Conservation (phyloP, 2,329 filamentous ascomycete genomes). For the Aspergillus sp. region DNA sequence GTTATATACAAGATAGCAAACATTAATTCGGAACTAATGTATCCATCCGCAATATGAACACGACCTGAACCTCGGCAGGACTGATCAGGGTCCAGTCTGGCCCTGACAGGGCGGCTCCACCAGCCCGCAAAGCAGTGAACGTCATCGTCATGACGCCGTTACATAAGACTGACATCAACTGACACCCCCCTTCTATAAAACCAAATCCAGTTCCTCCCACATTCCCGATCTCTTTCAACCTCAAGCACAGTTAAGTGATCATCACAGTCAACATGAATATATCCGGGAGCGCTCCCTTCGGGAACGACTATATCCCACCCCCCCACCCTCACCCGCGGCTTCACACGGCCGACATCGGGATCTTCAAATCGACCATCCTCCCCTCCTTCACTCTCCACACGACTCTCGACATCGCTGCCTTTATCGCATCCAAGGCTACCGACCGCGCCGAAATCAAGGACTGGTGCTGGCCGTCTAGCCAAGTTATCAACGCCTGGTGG, state of each 20-base stretch:
- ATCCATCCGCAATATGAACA: background rate
- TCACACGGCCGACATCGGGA: slow-evolving; percentile 46
- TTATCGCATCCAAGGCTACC: slow-evolving; percentile 54
- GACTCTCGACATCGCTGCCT: slow-evolving; percentile 55
- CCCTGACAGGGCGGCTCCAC: background rate
- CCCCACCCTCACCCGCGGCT: background rate
- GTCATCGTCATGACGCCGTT: slow-evolving; percentile 13
- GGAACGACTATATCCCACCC: background rate
- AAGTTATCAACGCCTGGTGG: slow-evolving; percentile 63
- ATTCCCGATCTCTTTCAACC: background rate
- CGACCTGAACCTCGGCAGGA: background rate
- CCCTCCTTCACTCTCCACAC: slow-evolving; percentile 59
- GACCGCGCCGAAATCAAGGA: slow-evolving; percentile 63
- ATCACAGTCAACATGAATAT: slow-evolving; percentile 5
- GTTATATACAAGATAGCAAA: too few species aligned
- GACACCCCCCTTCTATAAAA: background rate
- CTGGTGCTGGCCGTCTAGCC: slow-evolving; percentile 59
- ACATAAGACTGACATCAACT: slow-evolving; percentile 27
- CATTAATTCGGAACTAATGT: too few species aligned
- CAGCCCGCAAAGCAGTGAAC: background rate
- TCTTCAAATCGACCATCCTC: slow-evolving; percentile 56
- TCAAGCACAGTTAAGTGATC: background rate
- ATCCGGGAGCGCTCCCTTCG: slow-evolving; percentile 12
- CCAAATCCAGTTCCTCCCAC: background rate
- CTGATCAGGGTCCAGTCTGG: background rate